These are phyloP conservation scores for Entamoeba invadens DNA, from an alignment of 208 protist species.

Conservation along the genomic window DNA sequence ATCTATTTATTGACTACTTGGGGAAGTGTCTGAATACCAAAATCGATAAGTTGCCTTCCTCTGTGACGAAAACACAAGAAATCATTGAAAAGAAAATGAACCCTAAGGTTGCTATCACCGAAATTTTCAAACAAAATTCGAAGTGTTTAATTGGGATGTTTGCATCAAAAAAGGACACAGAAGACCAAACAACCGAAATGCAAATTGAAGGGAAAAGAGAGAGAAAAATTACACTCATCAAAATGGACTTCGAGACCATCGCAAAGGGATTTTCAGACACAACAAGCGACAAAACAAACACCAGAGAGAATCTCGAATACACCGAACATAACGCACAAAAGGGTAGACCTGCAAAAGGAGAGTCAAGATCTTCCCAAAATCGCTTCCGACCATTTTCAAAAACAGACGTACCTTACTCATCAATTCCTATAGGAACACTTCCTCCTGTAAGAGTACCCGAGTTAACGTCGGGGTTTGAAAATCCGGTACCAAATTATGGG, in stretches of 20 bases:
- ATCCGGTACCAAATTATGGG: too few relatives aligned
- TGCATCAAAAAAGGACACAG: neutral
- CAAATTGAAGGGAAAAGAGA: neutral
- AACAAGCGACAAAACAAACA: too few relatives aligned
- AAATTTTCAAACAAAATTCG: neutral
- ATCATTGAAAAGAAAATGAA: neutral
- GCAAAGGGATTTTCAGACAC: too few relatives aligned
- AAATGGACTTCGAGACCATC: neutral
- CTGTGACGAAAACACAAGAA: neutral
- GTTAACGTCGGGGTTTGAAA: too few relatives aligned
- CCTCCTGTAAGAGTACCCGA: too few relatives aligned
- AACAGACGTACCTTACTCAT: too few relatives aligned
- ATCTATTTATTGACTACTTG: neutral
- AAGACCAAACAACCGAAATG: neutral
- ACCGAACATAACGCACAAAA: too few relatives aligned
- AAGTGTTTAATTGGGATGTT: neutral
- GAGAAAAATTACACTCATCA: neutral
- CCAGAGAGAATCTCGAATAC: too few relatives aligned
- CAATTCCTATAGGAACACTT: too few relatives aligned
- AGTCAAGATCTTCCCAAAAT: too few relatives aligned
- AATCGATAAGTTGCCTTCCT: neutral
- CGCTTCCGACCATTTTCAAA: too few relatives aligned
- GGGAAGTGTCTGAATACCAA: neutral
- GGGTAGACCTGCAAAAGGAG: too few relatives aligned
- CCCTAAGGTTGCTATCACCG: neutral